phyloP scores from a whole-genome alignment of 495 filamentous ascomycete genomes.

The Penicillium flavigenum region DNA sequence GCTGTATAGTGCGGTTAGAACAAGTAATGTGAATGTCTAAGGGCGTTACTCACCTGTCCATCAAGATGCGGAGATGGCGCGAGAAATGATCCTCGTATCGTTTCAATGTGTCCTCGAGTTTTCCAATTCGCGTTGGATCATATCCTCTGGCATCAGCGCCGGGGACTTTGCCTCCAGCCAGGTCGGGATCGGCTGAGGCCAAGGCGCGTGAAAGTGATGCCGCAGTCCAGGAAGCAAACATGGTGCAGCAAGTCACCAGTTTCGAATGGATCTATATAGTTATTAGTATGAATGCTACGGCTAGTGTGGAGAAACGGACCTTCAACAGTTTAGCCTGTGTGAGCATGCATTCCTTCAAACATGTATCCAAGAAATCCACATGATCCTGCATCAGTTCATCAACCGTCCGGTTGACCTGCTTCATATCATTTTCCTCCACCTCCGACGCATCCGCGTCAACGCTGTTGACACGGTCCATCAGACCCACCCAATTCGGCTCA shows the following conservation, averaged over 20 bases:
- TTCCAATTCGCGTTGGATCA: constrained; percentile 67
- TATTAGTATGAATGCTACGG: constrained; percentile 24
- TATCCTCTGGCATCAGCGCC: constrained; percentile 40
- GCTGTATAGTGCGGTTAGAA: constrained; percentile 25
- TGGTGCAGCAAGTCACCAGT: constrained; percentile 84
- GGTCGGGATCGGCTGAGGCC: constrained; percentile 70
- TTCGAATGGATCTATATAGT: constrained; percentile 83
- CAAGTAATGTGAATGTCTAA: not conserved
- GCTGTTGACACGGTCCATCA: constrained; percentile 79
- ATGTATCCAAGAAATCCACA: constrained; percentile 96
- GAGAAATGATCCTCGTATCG: constrained; percentile 93
- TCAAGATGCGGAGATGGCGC: constrained; percentile 82
- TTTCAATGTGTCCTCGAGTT: constrained; percentile 77
- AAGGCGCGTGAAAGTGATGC: constrained; percentile 73
- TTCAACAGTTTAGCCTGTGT: constrained; percentile 91
- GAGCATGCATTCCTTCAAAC: constrained; percentile 97
- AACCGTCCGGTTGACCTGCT: constrained; percentile 74
- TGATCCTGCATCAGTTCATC: constrained; percentile 99
- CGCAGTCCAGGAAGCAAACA: constrained; percentile 85
- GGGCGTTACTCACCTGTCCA: constrained; percentile 61
- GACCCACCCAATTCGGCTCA: constrained; percentile 91
- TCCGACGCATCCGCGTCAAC: constrained; percentile 55
- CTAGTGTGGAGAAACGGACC: constrained; percentile 52
- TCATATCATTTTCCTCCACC: constrained; percentile 45
- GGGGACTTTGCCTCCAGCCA: constrained; percentile 48